Evolutionary conservation across 768 basidiomycete species (phyloP), one percentile per base, ranked within the genome.

Genomic region (Daedaleopsis nitida): DNA sequence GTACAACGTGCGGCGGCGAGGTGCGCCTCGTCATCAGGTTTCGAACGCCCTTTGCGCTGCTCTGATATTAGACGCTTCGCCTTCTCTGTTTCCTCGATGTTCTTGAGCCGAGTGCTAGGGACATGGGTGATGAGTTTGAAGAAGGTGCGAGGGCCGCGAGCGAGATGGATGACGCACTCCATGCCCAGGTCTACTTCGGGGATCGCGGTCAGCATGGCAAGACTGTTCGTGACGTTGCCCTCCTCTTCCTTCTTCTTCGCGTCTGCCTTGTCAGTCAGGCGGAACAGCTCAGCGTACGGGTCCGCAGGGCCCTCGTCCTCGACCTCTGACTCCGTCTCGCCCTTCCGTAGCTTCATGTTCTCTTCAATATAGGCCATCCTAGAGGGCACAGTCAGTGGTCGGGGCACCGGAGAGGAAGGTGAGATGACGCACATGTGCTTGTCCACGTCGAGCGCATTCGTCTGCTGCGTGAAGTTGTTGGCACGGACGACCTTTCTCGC

Each of bases 341-440:
- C 86, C 58, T 87, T 83, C 5, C 87, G 87, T 35, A 92, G 82
- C 72, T 83, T 88, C 63, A 99, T 79, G 72, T 97, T 98, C 69
- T 92, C 87, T 68, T 98, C 97, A 52, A 99, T 98, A 70, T 96
- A 98, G 1, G 91, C 93, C 91, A 98, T 94, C 96, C 95, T 96
- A 66, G 6, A 37, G 27, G 44, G 52, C 19, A 38, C 32, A 35
- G 50, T 14, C n/a, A 16, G 19, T 59, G 51, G 57, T 16, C 23
- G 1, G 37, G 48, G 32, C 16, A 13, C 53, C 14, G 27, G 27
- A 7, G 7, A 19, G 21, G n/a, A 13, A 48, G 4, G 14, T 9
- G 27, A 21, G 17, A 11, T 13, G 24, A 78, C 92, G 53, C 59
- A 95, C 96, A 98, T 98, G 70, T 98, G 97, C 71, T 98, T 98